These are phyloP conservation scores for Cutaneotrichosporon cutaneum DNA, from an alignment of 1,284 basidiomycete species.

Conservation along the genomic window DNA sequence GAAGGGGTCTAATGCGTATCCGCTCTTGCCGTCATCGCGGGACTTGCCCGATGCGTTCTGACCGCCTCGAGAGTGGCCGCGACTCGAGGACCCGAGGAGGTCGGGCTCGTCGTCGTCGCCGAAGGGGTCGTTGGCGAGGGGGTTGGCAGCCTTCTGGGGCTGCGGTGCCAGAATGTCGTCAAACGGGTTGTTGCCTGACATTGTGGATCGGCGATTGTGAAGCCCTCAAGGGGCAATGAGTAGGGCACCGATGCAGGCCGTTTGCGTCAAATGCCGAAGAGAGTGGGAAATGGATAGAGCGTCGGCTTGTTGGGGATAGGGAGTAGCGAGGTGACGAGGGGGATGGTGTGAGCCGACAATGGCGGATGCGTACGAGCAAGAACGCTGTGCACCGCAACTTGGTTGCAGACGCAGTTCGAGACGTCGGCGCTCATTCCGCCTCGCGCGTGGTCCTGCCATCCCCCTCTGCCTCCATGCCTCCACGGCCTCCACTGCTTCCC, in stretches of 20 bases:
- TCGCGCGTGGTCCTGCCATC: background rate
- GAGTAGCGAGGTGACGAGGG: background rate
- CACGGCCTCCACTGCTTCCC: background rate
- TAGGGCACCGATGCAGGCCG: background rate
- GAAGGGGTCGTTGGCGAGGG: conserved; percentile 38
- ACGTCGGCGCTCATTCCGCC: background rate
- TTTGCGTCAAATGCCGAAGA: background rate
- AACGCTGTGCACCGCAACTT: background rate
- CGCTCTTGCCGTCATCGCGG: conserved; percentile 21
- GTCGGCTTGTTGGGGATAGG: background rate
- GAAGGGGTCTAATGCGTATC: conserved; percentile 51
- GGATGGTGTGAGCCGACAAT: background rate
- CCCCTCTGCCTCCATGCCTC: background rate
- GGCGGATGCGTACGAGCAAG: background rate
- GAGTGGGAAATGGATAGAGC: background rate
- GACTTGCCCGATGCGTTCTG: conserved; percentile 3
- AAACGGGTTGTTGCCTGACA: conserved; percentile 43
- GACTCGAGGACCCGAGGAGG: conserved; percentile 13
- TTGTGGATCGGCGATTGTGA: conserved; percentile 13
- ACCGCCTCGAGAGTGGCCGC: background rate
- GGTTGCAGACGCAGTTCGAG: background rate
- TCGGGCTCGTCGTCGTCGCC: conserved; percentile 31
- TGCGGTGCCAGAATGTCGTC: conserved; percentile 49
- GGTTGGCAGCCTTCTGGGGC: conserved; percentile 27
- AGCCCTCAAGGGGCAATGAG: conserved; percentile 4